Evolutionary conservation across 2,329 filamentous ascomycete species (phyloP), one percentile per base, ranked within the genome.

Genomic region (Chaetomium strumarium): DNA sequence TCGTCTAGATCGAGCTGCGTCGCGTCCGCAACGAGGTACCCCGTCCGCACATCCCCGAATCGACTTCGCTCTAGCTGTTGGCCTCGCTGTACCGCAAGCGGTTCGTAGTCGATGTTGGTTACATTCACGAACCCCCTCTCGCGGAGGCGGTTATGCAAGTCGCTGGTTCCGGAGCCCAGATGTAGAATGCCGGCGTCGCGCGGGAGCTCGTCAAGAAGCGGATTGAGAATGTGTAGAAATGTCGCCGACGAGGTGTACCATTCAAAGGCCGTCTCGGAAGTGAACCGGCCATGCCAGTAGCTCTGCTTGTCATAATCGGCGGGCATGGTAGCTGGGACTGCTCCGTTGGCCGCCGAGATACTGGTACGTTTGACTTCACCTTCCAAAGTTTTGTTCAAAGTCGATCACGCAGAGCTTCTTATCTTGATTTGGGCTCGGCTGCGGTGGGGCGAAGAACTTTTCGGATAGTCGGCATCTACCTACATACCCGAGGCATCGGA

Each of bases 81-180:
- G 1, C 75, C 74, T 29, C 72, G 69, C 19, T 72, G 66, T 9
- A 72, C 62, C 6, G 75, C 75, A 7, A 75, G 65, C 5, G 75
- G 74, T 58, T 77, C 75, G 56, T 74, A 78, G 62, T 78, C 76
- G 53, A 75, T 62, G 54, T 78, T 78, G 7, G 72, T 73, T 16
- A 78, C 65, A 57, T 73, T 58, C 2, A 48, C n/a, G 55, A 73
- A 74, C 1, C 73, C 74, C 9, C 62, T 62, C 5, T 55, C 54
- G 5, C 75, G 73, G n/a, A 78, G 64, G 55, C 72, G 68, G 56
- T 70, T 75, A 20, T 77, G 74, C 30, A 78, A 60, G 55, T 76
- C 74, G 62, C 75, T 78, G 7, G 74, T 78, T 12, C 76, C 76
- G 41, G 67, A 72, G 50, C 76, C 76, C 2, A 78, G 57, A 40